phyloP scores from a whole-genome alignment of 1,139 yeast genomes.

The Lodderomyces jiufengensis region DNA sequence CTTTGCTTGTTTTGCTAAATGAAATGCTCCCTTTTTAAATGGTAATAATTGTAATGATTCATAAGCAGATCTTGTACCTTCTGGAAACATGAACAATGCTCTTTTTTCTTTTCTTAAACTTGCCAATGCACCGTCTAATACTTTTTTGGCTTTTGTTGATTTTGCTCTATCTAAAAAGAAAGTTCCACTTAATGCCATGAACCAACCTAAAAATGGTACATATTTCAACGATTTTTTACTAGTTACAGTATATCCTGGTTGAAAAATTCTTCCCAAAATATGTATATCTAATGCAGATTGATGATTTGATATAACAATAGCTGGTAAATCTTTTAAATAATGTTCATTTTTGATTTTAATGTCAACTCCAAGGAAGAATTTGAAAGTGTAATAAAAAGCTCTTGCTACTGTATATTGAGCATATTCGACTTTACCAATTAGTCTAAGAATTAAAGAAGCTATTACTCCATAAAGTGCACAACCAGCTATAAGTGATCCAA shows the following conservation, averaged over 20 bases:
- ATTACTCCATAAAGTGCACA: conserved; percentile 75
- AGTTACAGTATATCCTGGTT: conserved; percentile 87
- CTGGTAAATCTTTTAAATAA: conserved; percentile 61
- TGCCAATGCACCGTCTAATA: conserved; percentile 66
- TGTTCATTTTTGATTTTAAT: conserved; percentile 60
- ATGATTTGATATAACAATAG: conserved; percentile 83
- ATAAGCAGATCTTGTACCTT: conserved; percentile 88
- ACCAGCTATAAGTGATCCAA: conserved; percentile 49
- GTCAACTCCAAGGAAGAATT: conserved; percentile 61
- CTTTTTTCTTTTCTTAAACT: conserved; percentile 58
- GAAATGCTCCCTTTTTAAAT: conserved; percentile 97
- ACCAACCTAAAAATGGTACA: conserved; percentile 96
- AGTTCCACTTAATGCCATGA: conserved; percentile 84
- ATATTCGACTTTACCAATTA: conserved; percentile 71
- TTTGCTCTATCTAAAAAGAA: conserved; percentile 86
- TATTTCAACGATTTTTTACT: conserved; percentile 82
- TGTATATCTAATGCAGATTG: conserved; percentile 85
- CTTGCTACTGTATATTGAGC: conserved; percentile 92
- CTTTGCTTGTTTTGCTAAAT: conserved; percentile 87
- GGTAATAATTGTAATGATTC: conserved; percentile 69
- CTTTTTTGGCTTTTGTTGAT: conserved; percentile 68
- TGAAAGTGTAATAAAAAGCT: conserved; percentile 62
- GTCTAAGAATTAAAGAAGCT: conserved; percentile 63
- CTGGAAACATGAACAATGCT: conserved; percentile 85
- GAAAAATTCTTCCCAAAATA: conserved; percentile 77